A percentile compares a stretch with the other conserved stretches of the same genome.
These are phyloP conservation scores for Pinus taeda DNA, from an alignment of 75 land plant genomes.

Conservation along the genomic window DNA sequence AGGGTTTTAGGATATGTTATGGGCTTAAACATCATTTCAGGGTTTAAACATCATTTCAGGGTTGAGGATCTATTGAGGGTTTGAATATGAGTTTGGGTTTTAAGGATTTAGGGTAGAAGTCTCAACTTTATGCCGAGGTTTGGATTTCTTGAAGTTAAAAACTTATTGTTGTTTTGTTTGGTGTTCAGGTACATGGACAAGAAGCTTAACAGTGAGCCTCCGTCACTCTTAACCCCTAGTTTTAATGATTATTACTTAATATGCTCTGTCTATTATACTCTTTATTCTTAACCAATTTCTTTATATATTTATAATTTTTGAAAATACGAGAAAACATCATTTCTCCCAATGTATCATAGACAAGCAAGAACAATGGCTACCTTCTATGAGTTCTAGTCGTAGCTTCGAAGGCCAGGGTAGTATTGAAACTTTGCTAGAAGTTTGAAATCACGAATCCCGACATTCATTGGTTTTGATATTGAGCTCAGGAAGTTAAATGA, in stretches of 20 bases:
- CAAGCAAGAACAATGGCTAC: no score
- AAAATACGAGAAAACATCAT: no score
- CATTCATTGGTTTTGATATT: no score
- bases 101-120: neutral
- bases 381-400: no score
- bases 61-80: neutral
- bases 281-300: no score
- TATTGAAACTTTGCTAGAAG: no score
- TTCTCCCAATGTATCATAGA: no score
- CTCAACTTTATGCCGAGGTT: neutral
- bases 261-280: neutral
- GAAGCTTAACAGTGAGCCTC: slow-evolving; percentile 71
- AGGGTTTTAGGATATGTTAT: neutral
- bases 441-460: no score
- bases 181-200: slow-evolving; percentile 79
- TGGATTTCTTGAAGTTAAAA: neutral
- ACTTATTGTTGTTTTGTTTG: neutral
- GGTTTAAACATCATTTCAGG: no score
- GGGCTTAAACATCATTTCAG: neutral
- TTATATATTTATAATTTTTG: no score
- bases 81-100: neutral
- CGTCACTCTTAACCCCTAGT: neutral
- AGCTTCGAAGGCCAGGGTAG: no score
- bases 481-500: no score
- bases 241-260: neutral